A percentile compares a stretch with the other conserved stretches of the same genome.
These are phyloP conservation scores for Mycena rosella DNA, from an alignment of 768 basidiomycete genomes.

Conservation along the genomic window DNA sequence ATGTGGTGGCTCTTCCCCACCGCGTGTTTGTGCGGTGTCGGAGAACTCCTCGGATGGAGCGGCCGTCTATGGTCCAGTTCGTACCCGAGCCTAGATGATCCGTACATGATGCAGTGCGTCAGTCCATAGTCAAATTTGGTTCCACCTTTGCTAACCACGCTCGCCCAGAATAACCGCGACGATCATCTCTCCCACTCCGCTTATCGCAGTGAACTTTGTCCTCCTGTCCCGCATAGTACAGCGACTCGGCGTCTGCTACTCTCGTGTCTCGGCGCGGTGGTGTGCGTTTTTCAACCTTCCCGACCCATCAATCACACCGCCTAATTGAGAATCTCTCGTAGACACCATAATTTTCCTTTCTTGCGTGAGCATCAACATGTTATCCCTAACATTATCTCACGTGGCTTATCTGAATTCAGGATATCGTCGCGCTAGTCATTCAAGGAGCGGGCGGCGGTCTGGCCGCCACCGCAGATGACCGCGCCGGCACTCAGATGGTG, in stretches of 20 bases:
- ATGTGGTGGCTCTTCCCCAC: slow-evolving; percentile 69
- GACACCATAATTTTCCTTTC: too few relatives aligned
- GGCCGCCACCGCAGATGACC: slow-evolving; percentile 45
- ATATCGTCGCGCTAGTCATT: slow-evolving; percentile 52
- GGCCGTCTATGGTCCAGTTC: slow-evolving; percentile 66
- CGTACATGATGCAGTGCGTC: slow-evolving; percentile 40
- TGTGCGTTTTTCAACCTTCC: neutral
- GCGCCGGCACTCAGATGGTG: too few relatives aligned
- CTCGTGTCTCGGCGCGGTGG: neutral
- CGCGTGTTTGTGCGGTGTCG: slow-evolving; percentile 56
- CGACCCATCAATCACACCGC: too few relatives aligned
- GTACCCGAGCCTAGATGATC: slow-evolving; percentile 36
- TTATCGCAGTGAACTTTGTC: neutral
- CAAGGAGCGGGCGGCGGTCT: slow-evolving; percentile 56
- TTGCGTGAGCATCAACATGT: too few relatives aligned
- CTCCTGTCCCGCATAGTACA: neutral
- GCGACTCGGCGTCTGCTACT: neutral
- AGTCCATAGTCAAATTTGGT: too few relatives aligned
- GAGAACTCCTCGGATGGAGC: slow-evolving; percentile 69
- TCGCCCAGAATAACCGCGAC: neutral
- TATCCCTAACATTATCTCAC: neutral
- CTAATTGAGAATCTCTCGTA: too few relatives aligned
- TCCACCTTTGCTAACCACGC: too few relatives aligned
- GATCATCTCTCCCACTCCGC: neutral
- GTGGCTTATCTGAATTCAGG: neutral